A percentile compares a stretch with the other conserved stretches of the same genome.
Evolutionary conservation across 805 yeast species (phyloP).

Genomic region (Kuraishia capsulata): DNA sequence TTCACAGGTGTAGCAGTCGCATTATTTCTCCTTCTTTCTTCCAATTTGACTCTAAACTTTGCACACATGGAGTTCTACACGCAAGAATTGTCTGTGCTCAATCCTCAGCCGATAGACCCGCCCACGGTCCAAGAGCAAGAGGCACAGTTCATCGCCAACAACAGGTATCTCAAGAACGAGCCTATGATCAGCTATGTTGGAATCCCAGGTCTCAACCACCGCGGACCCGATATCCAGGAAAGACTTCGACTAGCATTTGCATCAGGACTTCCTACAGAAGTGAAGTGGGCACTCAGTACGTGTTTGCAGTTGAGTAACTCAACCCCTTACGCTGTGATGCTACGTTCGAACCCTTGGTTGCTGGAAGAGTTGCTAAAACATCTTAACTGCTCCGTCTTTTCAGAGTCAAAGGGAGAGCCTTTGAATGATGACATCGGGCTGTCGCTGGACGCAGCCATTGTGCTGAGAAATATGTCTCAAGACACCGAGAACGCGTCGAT

Average conservation of each 20-base stretch:
- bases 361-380: constrained; percentile 29
- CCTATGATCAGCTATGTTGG: constrained; percentile 19
- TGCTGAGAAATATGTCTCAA: constrained; percentile 75
- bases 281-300: constrained; percentile 61
- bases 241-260: constrained; percentile 65
- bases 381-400: constrained; percentile 13
- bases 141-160: constrained; percentile 18
- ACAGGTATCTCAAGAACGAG: constrained; percentile 19
- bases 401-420: constrained; percentile 3
- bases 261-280: constrained; percentile 56
- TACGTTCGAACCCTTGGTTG: constrained; percentile 32
- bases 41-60: too few relatives aligned
- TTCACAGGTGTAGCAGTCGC: too few relatives aligned
- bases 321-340: constrained; percentile 28
- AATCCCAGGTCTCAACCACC: constrained; percentile 24
- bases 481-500: constrained; percentile 77
- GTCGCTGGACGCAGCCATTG: constrained; percentile 43
- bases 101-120: constrained; percentile 20
- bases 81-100: not conserved
- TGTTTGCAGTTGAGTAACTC: constrained; percentile 34
- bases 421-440: constrained; percentile 4
- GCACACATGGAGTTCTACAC: too few relatives aligned
- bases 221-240: constrained; percentile 55
- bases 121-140: constrained; percentile 23
- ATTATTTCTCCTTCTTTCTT: too few relatives aligned